Conservation (phyloP, 1,284 basidiomycete species). For the Malassezia japonica region DNA sequence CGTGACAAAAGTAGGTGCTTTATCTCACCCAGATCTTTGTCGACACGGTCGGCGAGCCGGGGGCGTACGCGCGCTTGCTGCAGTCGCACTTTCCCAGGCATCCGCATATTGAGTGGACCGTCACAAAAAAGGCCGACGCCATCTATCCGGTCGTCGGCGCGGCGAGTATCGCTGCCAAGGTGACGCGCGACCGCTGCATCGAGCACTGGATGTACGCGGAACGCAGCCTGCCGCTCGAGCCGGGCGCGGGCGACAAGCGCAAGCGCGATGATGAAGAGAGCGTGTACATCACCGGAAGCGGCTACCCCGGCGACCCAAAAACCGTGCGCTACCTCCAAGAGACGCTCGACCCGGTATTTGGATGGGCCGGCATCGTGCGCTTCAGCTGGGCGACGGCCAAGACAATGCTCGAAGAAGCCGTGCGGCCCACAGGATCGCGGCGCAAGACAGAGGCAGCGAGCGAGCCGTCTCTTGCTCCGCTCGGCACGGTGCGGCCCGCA, state of each 20-base stretch:
- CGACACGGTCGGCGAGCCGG: slow-evolving; percentile 82
- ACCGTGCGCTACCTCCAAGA: slow-evolving; percentile 75
- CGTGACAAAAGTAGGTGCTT: slow-evolving; percentile 57
- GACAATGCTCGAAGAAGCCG: slow-evolving; percentile 63
- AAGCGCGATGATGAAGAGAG: slow-evolving; percentile 7
- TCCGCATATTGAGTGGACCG: slow-evolving; percentile 60
- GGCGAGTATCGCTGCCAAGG: slow-evolving; percentile 91
- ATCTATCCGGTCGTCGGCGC: slow-evolving; percentile 94
- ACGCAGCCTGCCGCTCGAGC: not conserved
- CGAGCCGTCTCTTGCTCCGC: not conserved
- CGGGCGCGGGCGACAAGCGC: slow-evolving; percentile 16
- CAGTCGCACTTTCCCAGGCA: slow-evolving; percentile 30
- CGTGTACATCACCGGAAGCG: slow-evolving; percentile 17
- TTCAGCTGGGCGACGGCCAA: slow-evolving; percentile 96
- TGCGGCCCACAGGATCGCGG: slow-evolving; percentile 50
- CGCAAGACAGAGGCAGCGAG: not conserved
- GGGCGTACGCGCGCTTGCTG: slow-evolving; percentile 60
- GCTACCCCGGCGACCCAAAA: slow-evolving; percentile 63
- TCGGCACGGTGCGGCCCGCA: slow-evolving; percentile 2
- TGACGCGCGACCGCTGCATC: slow-evolving; percentile 82
- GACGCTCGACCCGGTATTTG: slow-evolving; percentile 77
- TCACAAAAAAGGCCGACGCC: slow-evolving; percentile 83
- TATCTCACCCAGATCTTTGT: slow-evolving; percentile 68
- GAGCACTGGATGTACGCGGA: slow-evolving; percentile 64
- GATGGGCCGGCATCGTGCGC: slow-evolving; percentile 77